These are phyloP conservation scores for Neopestalotiopsis rosae DNA, from an alignment of 2,329 filamentous ascomycete species.

Conservation along the genomic window DNA sequence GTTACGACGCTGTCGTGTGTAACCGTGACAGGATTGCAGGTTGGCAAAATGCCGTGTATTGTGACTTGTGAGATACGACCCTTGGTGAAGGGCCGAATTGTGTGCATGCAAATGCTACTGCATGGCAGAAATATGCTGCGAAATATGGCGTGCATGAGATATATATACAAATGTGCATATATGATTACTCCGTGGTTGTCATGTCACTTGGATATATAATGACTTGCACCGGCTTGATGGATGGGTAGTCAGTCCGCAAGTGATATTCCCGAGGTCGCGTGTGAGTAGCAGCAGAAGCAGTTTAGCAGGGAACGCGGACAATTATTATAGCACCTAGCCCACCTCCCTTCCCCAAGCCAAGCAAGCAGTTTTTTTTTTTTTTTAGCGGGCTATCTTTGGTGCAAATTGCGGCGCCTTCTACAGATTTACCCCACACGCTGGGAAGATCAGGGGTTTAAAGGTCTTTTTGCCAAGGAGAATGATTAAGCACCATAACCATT, in stretches of 20 bases:
- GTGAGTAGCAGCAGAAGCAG: not conserved
- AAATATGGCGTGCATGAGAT: not conserved
- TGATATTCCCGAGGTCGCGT: no score
- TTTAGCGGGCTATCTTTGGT: not conserved
- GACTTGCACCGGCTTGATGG: not conserved
- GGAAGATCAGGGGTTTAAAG: slow-evolving; percentile 13
- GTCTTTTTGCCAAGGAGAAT: not conserved
- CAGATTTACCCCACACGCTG: slow-evolving; percentile 7
- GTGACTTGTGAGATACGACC: not conserved
- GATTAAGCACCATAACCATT: slow-evolving; percentile 3
- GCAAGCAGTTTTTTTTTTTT: not conserved
- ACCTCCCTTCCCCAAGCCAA: not conserved
- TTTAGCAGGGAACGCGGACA: not conserved
- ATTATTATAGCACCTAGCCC: not conserved
- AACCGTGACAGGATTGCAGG: not conserved
- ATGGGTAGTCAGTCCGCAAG: no score
- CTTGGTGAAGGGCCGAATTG: not conserved
- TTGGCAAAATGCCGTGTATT: not conserved
- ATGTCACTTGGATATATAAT: not conserved
- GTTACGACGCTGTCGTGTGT: not conserved
- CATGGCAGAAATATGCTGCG: not conserved
- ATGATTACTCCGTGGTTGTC: not conserved
- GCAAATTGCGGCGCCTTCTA: not conserved
- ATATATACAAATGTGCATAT: not conserved
- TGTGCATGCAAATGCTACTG: not conserved